Evolutionary conservation across 1,284 basidiomycete species (phyloP).

Genomic region (Tilletia indica): DNA sequence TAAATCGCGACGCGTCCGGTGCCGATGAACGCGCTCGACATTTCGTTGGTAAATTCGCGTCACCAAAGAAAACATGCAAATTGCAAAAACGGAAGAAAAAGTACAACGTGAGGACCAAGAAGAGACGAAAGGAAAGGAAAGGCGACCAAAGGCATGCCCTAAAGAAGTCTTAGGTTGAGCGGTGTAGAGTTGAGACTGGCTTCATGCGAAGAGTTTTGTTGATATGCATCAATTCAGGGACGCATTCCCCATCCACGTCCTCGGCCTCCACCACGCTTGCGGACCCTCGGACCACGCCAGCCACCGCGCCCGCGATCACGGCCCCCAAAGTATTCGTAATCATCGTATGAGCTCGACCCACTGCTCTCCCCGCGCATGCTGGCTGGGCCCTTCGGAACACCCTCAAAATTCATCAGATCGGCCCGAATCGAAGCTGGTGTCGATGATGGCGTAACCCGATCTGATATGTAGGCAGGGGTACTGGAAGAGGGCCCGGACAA

Average conservation of each 20-base stretch:
- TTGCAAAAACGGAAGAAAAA: too few relatives aligned
- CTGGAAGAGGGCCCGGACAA: background rate
- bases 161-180: too few relatives aligned
- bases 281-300: slow-evolving; percentile 6
- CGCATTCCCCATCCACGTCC: slow-evolving; percentile 6
- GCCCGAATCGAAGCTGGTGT: background rate
- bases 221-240: background rate
- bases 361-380: slow-evolving; percentile 31
- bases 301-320: slow-evolving; percentile 1
- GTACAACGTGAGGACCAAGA: too few relatives aligned
- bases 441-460: background rate
- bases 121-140: too few relatives aligned
- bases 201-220: too few relatives aligned
- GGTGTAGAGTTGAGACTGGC: too few relatives aligned
- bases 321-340: slow-evolving; percentile 2
- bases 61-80: too few relatives aligned
- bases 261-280: slow-evolving; percentile 5
- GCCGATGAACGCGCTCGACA: too few relatives aligned
- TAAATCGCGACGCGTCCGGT: too few relatives aligned
- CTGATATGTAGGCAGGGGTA: background rate
- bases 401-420: slow-evolving; percentile 31
- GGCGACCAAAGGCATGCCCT: too few relatives aligned
- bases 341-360: slow-evolving; percentile 12
- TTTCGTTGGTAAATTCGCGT: too few relatives aligned
- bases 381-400: slow-evolving; percentile 39